Base-by-base conservation (phyloP, 352 stramenopile genomes). In the Sclerospora graminicola region DNA sequence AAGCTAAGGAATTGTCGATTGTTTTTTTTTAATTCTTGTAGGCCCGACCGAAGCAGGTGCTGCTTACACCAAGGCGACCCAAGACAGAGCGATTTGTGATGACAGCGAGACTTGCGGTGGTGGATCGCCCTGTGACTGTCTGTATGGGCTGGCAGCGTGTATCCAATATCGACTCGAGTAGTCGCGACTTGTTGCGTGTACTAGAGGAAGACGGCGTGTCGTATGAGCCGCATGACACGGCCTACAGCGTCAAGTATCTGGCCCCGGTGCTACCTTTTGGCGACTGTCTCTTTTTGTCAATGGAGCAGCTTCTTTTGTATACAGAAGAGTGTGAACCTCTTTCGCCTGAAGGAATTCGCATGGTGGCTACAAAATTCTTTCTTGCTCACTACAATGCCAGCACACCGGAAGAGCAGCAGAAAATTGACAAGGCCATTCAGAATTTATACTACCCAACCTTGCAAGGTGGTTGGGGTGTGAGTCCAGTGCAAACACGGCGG, bases 191-290 rank as follows among this genome's bases (percentile, higher is more conserved):
- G 16, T 47, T 93, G 40, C 78, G 76, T 20, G 50, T 85, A 31
- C 59, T 93, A 24, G 81, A 93, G 31, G 81, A 90, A 60, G 75
- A 89, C 26, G 81, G 81, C n/a, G 81, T 87, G 11, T 75, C 74
- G 41, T 93, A 93, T 43, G 66, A 74, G 54, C 76, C 81, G 14
- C 81, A 93, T 64, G 79, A 93, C 54, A 85, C 72, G 14, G 72
- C 81, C 13, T 93, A 93, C 67, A 88, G 76, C 34, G 81, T 93
- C 58, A 90, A 93, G 60, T 93, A 93, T 45, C 52, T 93, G 20
- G 78, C 78, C 4, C 81, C 78, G 0, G 81, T 93, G 13, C 54
- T 78, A 13, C 81, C 81, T 4, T 89, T 87, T 31, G 81, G 81
- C 8, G 81, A 93, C 60, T 93, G 81, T 43, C 74, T 93, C 28